Conservation (phyloP, 371 early-diverging fungal genomes). For the Haplosporangium sp. region DNA sequence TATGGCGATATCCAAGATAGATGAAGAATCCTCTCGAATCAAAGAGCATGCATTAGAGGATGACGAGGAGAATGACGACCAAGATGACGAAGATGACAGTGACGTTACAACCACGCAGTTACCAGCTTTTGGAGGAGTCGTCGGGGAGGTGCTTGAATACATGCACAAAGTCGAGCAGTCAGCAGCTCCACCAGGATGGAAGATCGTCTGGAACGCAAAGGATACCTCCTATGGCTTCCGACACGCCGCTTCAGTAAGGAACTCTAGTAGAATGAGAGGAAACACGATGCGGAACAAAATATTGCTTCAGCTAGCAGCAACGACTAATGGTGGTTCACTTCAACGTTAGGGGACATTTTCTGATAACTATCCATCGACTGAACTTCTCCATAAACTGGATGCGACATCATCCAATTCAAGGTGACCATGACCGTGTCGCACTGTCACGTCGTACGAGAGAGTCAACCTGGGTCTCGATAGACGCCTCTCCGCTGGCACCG, state of each 20-base stretch:
- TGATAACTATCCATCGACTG: conserved; percentile 12
- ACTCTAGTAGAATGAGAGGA: not conserved
- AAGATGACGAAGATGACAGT: conserved; percentile 4
- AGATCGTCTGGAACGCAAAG: conserved; percentile 13
- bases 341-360: conserved; percentile 14
- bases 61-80: conserved; percentile 1
- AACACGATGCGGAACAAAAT: not conserved
- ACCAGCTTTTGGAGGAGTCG: conserved; percentile 36
- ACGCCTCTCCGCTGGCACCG: no score
- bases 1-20: not conserved
- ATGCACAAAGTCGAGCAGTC: conserved; percentile 18
- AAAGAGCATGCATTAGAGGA: not conserved
- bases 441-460: no score
- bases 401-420: not conserved
- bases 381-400: conserved; percentile 6
- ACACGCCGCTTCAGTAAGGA: conserved; percentile 25
- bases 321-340: not conserved
- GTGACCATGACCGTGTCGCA: no score
- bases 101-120: not conserved
- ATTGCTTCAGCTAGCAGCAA: no score
- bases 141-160: conserved; percentile 30
- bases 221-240: conserved; percentile 16
- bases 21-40: not conserved
- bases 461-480: no score
- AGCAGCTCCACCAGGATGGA: conserved; percentile 28